Evolutionary conservation across 1,284 basidiomycete species (phyloP).

Genomic region (Inonotus obliquus): DNA sequence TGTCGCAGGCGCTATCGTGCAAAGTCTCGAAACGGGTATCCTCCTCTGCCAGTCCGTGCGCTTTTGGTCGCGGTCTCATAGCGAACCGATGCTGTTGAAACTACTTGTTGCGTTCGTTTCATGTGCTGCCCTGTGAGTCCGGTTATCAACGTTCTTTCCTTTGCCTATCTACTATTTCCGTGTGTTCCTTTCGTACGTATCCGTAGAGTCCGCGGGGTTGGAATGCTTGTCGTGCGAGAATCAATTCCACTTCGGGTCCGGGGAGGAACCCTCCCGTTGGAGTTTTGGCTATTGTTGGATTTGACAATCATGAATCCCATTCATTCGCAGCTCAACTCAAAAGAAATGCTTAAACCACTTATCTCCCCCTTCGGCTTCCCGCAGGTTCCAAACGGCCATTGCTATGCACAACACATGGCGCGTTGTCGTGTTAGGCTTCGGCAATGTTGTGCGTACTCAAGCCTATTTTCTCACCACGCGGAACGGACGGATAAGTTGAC

Average conservation of each 20-base stretch:
- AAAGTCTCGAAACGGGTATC: slow-evolving; percentile 28
- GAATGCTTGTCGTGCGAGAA: neutral
- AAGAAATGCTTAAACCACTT: too few relatives aligned
- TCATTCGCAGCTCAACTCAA: too few relatives aligned
- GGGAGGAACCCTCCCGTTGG: neutral
- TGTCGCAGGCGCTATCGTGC: slow-evolving; percentile 25
- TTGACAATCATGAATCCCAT: too few relatives aligned
- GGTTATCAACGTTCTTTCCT: neutral
- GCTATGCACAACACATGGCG: slow-evolving; percentile 27
- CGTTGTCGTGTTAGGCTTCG: slow-evolving; percentile 24
- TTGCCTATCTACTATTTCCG: too few relatives aligned
- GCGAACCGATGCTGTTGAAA: slow-evolving; percentile 23
- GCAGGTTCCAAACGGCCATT: slow-evolving; percentile 26
- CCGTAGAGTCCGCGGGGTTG: neutral
- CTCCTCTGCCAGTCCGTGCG: slow-evolving; percentile 28
- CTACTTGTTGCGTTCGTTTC: slow-evolving; percentile 25
- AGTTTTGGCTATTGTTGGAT: neutral
- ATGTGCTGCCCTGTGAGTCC: slow-evolving; percentile 23
- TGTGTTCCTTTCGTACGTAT: neutral
- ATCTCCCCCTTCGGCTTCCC: neutral
- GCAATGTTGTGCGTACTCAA: slow-evolving; percentile 18
- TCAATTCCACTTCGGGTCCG: neutral
- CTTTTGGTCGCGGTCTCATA: slow-evolving; percentile 26
- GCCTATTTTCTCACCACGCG: too few relatives aligned
- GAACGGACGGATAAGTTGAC: neutral